Percentiles rank a stretch among this genome's conserved stretches.
These are phyloP conservation scores for Chaetothyriales sp. DNA, from an alignment of 2,329 filamentous ascomycete species.

Conservation along the genomic window DNA sequence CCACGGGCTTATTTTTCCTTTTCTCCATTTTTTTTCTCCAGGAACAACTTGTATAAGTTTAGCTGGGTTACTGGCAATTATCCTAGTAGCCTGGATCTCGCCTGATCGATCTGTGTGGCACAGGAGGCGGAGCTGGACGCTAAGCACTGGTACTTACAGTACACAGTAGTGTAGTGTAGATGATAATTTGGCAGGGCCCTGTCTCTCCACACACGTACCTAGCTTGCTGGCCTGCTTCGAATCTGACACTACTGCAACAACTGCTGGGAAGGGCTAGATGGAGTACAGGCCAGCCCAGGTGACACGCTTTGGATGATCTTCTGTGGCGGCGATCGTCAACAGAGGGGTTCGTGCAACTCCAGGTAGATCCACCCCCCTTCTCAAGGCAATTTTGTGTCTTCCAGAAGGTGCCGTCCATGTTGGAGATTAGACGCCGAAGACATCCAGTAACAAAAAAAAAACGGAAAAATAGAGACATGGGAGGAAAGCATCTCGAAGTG, in stretches of 20 bases:
- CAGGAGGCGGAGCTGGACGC: background rate
- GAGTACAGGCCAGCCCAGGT: background rate
- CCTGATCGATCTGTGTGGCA: background rate
- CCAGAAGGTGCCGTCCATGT: background rate
- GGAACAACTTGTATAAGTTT: too few species aligned
- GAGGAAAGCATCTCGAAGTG: background rate
- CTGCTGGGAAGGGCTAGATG: background rate
- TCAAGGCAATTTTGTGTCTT: background rate
- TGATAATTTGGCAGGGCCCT: too few species aligned
- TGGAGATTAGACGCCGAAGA: background rate
- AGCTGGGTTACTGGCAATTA: background rate
- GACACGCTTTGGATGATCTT: background rate
- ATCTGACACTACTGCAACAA: background rate
- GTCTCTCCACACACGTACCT: too few species aligned
- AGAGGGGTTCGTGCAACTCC: background rate
- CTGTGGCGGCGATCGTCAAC: background rate
- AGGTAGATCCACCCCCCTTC: background rate
- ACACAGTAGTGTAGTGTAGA: too few species aligned
- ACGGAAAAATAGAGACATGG: background rate
- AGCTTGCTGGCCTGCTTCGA: background rate
- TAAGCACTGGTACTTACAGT: background rate
- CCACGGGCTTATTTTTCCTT: too few species aligned
- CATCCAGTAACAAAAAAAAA: background rate
- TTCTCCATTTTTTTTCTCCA: too few species aligned
- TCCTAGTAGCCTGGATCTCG: background rate